phyloP scores from a whole-genome alignment of 2,329 filamentous ascomycete species.

The Fusarium oxysporum region DNA sequence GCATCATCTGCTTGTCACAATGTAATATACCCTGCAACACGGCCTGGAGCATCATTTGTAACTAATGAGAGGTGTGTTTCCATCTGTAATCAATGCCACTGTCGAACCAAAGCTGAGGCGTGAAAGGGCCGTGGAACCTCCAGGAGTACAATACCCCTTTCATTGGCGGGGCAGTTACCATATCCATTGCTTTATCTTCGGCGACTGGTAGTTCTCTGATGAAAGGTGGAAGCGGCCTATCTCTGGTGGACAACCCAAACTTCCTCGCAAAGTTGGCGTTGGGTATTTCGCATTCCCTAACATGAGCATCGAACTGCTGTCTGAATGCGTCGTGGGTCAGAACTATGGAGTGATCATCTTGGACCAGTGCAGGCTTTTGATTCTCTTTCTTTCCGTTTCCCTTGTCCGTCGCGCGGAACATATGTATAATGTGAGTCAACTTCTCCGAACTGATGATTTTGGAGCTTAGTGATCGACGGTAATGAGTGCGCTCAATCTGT shows the following conservation, averaged over 20 bases:
- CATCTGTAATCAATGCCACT: slow-evolving; percentile 58
- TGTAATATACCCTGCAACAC: background rate
- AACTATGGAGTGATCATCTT: background rate
- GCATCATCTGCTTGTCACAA: background rate
- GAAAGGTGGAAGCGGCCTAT: slow-evolving; percentile 49
- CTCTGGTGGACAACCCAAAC: slow-evolving; percentile 51
- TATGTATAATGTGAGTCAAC: slow-evolving; percentile 21
- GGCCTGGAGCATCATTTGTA: background rate
- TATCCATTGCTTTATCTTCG: slow-evolving; percentile 55
- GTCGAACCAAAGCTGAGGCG: slow-evolving; percentile 59
- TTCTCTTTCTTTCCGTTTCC: background rate
- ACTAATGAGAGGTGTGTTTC: slow-evolving; percentile 33
- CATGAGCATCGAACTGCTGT: slow-evolving; percentile 24
- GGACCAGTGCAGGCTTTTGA: background rate
- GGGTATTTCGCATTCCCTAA: slow-evolving; percentile 53
- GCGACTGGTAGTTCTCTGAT: slow-evolving; percentile 56
- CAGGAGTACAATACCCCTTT: slow-evolving; percentile 46
- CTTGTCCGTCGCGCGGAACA: slow-evolving; percentile 14
- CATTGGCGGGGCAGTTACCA: slow-evolving; percentile 45
- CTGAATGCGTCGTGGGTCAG: slow-evolving; percentile 18
- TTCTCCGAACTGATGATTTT: slow-evolving; percentile 1
- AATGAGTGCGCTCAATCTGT: background rate
- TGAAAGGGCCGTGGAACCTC: slow-evolving; percentile 57
- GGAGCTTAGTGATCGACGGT: slow-evolving; percentile 1
- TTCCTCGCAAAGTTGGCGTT: slow-evolving; percentile 60